Evolutionary conservation across 2,329 filamentous ascomycete species (phyloP).

Genomic region (Aspergillus felis): DNA sequence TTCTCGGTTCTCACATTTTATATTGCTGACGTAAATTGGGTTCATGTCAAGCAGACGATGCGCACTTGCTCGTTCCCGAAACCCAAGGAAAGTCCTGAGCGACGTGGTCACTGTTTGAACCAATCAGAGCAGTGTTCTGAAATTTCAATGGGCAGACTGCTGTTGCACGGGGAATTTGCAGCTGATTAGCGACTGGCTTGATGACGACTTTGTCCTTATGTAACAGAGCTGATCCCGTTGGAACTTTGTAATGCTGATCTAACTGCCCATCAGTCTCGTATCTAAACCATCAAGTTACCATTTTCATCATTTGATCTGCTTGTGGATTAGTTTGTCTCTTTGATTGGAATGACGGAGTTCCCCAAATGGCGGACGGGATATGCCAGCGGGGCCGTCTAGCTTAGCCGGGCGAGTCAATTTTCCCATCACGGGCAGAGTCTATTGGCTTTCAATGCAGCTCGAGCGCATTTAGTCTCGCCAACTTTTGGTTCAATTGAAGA

Average conservation of each 20-base stretch:
- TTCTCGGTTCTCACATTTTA: background rate
- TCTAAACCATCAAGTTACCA: background rate
- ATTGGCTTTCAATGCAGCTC: constrained; percentile 13
- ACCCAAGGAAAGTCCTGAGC: constrained; percentile 1
- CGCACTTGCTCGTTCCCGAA: background rate
- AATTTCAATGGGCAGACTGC: background rate
- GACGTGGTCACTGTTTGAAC: constrained; percentile 5
- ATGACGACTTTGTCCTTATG: background rate
- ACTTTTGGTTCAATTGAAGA: constrained; percentile 12
- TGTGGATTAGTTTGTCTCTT: constrained; percentile 2
- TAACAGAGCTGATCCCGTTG: constrained; percentile 7
- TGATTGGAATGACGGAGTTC: constrained; percentile 5
- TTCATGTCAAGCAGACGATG: background rate
- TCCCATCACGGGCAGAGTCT: constrained; percentile 11
- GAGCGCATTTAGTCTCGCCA: constrained; percentile 8
- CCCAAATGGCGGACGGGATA: constrained; percentile 22
- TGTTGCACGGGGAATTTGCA: constrained; percentile 8
- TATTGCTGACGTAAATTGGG: background rate
- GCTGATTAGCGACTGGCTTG: constrained; percentile 7
- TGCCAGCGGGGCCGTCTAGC: constrained; percentile 20
- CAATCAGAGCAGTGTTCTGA: background rate
- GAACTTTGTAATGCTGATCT: background rate
- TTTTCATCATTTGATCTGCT: constrained; percentile 2
- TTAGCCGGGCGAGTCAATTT: constrained; percentile 20
- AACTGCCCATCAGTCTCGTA: background rate